Conservation (phyloP, 129 eudicot species). For the Centrapalus pauciflorus region DNA sequence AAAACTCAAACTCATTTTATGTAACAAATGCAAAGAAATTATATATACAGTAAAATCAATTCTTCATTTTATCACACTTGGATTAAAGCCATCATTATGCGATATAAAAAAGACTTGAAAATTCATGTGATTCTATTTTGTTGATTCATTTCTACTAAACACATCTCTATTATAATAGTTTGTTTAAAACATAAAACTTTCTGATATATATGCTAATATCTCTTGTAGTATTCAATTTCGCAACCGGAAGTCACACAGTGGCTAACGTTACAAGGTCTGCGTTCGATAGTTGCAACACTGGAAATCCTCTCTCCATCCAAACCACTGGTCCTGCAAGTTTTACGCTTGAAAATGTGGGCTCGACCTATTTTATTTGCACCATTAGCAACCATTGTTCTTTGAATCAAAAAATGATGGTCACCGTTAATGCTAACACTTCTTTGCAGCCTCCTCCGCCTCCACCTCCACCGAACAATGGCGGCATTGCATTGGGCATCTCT, state of each 20-base stretch:
- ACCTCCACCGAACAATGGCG: not conserved
- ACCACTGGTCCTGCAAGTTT: slow-evolving; percentile 23
- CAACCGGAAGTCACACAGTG: slow-evolving; percentile 26
- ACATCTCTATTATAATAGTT: not conserved
- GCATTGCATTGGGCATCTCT: not conserved
- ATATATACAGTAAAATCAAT: no score
- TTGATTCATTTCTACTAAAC: no score
- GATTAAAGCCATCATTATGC: no score
- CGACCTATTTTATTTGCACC: slow-evolving; percentile 28
- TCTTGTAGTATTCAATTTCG: slow-evolving; percentile 33
- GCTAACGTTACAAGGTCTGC: slow-evolving; percentile 18
- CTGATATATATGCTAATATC: no score
- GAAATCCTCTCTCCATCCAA: slow-evolving; percentile 10
- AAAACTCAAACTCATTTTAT: no score
- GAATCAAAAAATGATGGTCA: slow-evolving; percentile 28
- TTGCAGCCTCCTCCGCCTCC: slow-evolving; percentile 7
- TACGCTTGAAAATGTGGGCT: slow-evolving; percentile 11
- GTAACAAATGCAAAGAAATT: no score
- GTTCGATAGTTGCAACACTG: slow-evolving; percentile 22
- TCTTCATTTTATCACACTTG: no score
- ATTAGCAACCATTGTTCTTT: slow-evolving; percentile 25
- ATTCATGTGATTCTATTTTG: no score
- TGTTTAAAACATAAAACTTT: no score
- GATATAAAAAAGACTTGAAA: no score
- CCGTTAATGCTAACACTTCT: not conserved